Conservation (phyloP, 148 eudicot genomes). For the Arctostaphylos glauca region DNA sequence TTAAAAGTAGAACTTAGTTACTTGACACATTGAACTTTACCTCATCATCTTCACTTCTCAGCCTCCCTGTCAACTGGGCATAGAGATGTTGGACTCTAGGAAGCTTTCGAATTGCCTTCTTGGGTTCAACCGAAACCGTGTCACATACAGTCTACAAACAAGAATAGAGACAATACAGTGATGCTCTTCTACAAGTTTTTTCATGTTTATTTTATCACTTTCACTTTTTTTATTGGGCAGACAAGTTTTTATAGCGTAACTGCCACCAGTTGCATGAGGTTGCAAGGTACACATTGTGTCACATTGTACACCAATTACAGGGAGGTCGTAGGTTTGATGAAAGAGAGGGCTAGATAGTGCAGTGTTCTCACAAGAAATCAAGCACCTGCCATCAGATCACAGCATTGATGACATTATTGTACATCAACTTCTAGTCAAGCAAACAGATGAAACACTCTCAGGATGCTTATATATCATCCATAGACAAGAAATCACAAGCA, state of each 20-base stretch:
- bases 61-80: conserved; percentile 64
- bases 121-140: conserved; percentile 63
- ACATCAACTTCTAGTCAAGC: neutral
- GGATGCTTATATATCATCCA: neutral
- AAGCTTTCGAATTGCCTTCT: conserved; percentile 81
- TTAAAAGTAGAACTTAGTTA: neutral
- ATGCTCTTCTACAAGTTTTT: neutral
- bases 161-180: neutral
- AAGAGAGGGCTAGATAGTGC: neutral
- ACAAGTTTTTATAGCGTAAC: neutral
- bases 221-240: neutral
- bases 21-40: conserved; percentile 29
- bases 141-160: conserved; percentile 62
- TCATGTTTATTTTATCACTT: neutral
- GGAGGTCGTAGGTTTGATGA: neutral
- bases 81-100: conserved; percentile 92
- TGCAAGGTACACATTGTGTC: neutral
- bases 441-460: neutral
- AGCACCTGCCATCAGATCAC: neutral
- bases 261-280: neutral
- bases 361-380: neutral
- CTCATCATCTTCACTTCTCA: conserved; percentile 93
- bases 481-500: conserved; percentile 2
- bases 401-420: neutral
- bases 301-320: neutral